Percentiles rank a stretch among this genome's conserved stretches.
These are phyloP conservation scores for Penicillium sp. DNA, from an alignment of 2,329 filamentous ascomycete genomes.

Conservation along the genomic window DNA sequence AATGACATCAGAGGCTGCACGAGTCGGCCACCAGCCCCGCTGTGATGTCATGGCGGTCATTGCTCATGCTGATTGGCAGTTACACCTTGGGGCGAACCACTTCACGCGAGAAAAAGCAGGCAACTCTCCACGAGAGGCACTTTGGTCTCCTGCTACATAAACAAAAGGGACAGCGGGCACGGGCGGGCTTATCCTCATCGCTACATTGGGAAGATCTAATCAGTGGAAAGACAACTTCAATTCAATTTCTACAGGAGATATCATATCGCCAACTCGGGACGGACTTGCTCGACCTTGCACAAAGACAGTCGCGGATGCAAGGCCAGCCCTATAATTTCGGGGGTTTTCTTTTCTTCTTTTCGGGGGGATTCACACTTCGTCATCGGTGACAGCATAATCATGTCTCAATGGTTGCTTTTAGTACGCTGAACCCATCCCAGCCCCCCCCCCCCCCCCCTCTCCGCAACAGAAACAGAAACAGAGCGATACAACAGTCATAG, in stretches of 20 bases:
- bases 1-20: conserved; percentile 34
- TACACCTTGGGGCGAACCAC: conserved; percentile 17
- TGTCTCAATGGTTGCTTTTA: conserved; percentile 16
- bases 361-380: conserved; percentile 22
- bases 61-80: conserved; percentile 21
- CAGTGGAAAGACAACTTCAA: not conserved
- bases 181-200: not conserved
- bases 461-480: not conserved
- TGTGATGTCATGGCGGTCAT: conserved; percentile 29
- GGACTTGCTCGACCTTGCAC: not conserved
- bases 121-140: conserved; percentile 10
- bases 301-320: not conserved
- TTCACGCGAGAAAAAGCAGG: conserved; percentile 19
- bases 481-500: not conserved
- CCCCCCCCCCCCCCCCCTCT: not conserved
- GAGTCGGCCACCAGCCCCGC: not conserved
- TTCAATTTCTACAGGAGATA: not conserved
- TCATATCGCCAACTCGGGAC: not conserved
- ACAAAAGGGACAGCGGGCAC: conserved; percentile 11
- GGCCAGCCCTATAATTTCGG: not conserved
- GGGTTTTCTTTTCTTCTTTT: not conserved
- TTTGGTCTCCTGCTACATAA: conserved; percentile 28
- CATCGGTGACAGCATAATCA: conserved; percentile 34
- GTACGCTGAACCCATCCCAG: not conserved
- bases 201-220: not conserved